Percentiles rank a stretch among this genome's conserved stretches.
Evolutionary conservation across 306 rosid genomes (phyloP).

Genomic region (Fragaria nilgerrensis): DNA sequence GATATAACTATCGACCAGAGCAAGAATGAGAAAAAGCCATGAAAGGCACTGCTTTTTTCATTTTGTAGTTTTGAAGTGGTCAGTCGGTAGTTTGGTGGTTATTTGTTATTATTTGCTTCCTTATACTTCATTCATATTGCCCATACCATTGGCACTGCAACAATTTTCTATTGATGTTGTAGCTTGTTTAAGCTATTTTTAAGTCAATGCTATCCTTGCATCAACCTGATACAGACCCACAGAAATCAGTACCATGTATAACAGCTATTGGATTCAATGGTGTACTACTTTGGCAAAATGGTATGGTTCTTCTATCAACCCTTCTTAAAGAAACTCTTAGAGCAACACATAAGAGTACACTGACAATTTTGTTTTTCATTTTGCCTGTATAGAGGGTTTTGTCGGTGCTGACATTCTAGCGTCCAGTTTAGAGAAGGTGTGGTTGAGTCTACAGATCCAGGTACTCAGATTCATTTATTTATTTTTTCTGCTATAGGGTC

Average conservation of each 20-base stretch:
- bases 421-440: slow-evolving; percentile 55
- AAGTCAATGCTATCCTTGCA: slow-evolving; percentile 34
- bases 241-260: slow-evolving; percentile 44
- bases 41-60: not conserved
- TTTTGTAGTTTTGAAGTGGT: not conserved
- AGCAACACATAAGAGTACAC: not conserved
- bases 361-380: slow-evolving; percentile 1
- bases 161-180: not conserved
- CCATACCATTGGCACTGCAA: not conserved
- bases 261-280: slow-evolving; percentile 59
- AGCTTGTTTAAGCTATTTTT: not conserved
- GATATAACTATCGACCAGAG: not conserved
- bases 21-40: not conserved
- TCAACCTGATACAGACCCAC: slow-evolving; percentile 46
- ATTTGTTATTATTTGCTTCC: not conserved
- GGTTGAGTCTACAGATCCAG: slow-evolving; percentile 60
- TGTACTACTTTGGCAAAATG: slow-evolving; percentile 54
- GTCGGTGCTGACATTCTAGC: slow-evolving; percentile 43
- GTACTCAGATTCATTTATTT: slow-evolving; percentile 18
- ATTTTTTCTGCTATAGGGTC: not conserved
- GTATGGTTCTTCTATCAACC: slow-evolving; percentile 19
- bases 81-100: not conserved
- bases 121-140: not conserved
- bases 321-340: not conserved
- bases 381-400: slow-evolving; percentile 38